phyloP scores from a whole-genome alignment of 1,284 basidiomycete species.

The Inonotus hispidus region DNA sequence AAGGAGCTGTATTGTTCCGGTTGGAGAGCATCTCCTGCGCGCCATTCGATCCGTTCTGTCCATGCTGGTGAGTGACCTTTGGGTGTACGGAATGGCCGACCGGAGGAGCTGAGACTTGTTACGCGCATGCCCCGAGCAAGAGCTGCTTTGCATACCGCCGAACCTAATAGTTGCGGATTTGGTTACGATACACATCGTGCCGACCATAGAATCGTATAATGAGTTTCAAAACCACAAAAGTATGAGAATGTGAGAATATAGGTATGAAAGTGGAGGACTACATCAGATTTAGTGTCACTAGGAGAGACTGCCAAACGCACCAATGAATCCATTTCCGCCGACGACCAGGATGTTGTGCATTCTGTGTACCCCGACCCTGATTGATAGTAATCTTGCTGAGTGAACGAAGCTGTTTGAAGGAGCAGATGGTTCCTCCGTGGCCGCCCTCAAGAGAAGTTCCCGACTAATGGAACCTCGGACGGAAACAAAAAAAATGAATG shows the following conservation, averaged over 20 bases:
- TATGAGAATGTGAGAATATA: not conserved
- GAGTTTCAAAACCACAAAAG: not conserved
- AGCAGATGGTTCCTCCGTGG: too few relatives aligned
- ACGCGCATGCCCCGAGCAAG: constrained; percentile 82
- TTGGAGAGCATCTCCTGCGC: constrained; percentile 70
- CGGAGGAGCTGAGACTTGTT: constrained; percentile 85
- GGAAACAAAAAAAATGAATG: too few relatives aligned
- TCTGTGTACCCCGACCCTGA: not conserved
- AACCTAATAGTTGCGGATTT: constrained; percentile 48
- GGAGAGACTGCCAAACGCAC: constrained; percentile 34
- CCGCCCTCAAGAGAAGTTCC: too few relatives aligned
- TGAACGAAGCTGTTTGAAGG: not conserved
- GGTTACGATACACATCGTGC: not conserved
- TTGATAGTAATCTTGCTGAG: not conserved
- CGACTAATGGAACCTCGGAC: too few relatives aligned
- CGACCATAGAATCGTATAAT: not conserved
- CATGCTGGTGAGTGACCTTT: constrained; percentile 89
- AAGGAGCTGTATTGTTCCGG: constrained; percentile 72
- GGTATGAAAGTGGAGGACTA: not conserved
- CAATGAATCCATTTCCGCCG: constrained; percentile 94
- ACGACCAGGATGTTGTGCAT: constrained; percentile 75
- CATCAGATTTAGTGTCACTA: not conserved
- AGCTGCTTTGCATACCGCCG: constrained; percentile 85
- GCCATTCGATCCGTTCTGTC: constrained; percentile 80
- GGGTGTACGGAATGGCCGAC: constrained; percentile 78